phyloP scores from a whole-genome alignment of 495 filamentous ascomycete species.

The Neurospora tetrasperma region DNA sequence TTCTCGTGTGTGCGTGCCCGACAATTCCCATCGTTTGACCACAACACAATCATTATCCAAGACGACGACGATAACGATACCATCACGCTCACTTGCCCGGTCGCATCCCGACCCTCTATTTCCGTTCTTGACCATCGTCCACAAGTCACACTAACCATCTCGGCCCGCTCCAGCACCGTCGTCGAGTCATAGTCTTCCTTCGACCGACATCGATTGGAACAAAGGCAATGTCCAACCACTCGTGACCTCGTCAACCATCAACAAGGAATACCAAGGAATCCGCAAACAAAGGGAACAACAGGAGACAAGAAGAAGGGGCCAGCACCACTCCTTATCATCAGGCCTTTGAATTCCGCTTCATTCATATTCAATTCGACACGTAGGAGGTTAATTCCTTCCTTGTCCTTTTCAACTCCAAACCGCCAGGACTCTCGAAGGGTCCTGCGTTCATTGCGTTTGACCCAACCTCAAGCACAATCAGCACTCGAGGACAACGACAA shows the following conservation, averaged over 20 bases:
- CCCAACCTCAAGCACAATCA: neutral
- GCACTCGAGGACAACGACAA: neutral
- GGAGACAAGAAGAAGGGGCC: neutral
- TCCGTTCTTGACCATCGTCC: neutral
- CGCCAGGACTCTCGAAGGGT: neutral
- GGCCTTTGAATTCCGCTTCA: slow-evolving; percentile 17
- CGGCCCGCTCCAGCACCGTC: slow-evolving; percentile 1
- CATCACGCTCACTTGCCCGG: neutral
- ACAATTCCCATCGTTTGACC: slow-evolving; percentile 2
- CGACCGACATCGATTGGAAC: slow-evolving; percentile 2
- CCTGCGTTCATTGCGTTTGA: neutral
- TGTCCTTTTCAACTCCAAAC: slow-evolving; percentile 1
- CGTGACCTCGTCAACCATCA: slow-evolving; percentile 18
- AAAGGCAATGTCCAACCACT: slow-evolving; percentile 18
- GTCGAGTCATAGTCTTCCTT: neutral
- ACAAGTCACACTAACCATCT: neutral
- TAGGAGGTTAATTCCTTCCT: slow-evolving; percentile 1
- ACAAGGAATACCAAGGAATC: slow-evolving; percentile 12
- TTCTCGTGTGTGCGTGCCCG: slow-evolving; percentile 9
- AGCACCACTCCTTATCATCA: neutral
- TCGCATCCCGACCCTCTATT: neutral
- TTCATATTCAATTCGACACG: slow-evolving; percentile 13
- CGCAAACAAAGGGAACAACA: slow-evolving; percentile 1
- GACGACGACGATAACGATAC: slow-evolving; percentile 2
- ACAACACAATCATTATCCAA: slow-evolving; percentile 10